Conservation (phyloP, 1,139 yeast genomes). For the Yamadazyma kanchanaburiensis region DNA sequence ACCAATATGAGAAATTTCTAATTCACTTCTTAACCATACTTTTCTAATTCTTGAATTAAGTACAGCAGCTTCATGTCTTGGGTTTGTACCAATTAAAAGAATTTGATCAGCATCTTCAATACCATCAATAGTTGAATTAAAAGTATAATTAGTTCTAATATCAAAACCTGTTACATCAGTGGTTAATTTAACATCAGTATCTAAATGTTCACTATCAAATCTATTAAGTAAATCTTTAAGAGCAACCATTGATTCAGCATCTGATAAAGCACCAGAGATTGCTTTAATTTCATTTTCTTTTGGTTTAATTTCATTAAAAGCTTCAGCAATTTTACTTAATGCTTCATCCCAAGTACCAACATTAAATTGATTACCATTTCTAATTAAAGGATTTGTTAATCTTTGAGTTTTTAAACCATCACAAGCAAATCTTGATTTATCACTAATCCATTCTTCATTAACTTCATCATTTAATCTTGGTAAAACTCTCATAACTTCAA, state of each 20-base stretch:
- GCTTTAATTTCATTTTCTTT: conserved; percentile 75
- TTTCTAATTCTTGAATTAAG: conserved; percentile 83
- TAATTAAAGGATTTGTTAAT: conserved; percentile 76
- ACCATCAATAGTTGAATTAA: conserved; percentile 78
- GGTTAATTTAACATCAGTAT: conserved; percentile 63
- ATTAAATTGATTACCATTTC: conserved; percentile 67
- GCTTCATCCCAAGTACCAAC: conserved; percentile 90
- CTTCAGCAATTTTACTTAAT: conserved; percentile 64
- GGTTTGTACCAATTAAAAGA: conserved; percentile 78
- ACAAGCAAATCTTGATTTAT: conserved; percentile 81
- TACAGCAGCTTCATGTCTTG: conserved; percentile 89
- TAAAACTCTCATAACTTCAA: conserved; percentile 83
- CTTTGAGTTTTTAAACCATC: conserved; percentile 89
- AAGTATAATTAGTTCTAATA: conserved; percentile 73
- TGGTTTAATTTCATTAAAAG: conserved; percentile 57
- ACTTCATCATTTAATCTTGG: conserved; percentile 86
- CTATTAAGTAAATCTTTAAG: conserved; percentile 76
- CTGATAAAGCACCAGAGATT: conserved; percentile 77
- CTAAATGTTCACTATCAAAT: conserved; percentile 78
- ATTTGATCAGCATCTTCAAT: conserved; percentile 82
- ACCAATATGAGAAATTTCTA: conserved; percentile 71
- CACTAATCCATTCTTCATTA: conserved; percentile 91
- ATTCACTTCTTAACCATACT: conserved; percentile 69
- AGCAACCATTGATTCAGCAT: conserved; percentile 80
- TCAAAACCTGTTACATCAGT: conserved; percentile 72